Percentiles rank a stretch among this genome's conserved stretches.
Conservation (phyloP, 352 stramenopile genomes). For the Phytophthora boehmeriae region DNA sequence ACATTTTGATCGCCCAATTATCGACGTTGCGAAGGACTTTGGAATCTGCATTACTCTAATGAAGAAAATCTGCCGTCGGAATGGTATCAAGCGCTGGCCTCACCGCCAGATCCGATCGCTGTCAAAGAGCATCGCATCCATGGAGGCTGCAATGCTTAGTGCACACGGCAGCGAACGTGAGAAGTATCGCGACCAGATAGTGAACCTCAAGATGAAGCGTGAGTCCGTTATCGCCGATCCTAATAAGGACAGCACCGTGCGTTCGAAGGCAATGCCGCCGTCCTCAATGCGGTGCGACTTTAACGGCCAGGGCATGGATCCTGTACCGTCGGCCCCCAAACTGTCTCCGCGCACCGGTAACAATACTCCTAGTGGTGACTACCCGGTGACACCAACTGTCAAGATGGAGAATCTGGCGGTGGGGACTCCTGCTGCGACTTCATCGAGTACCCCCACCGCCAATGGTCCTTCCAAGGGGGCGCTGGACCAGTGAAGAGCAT, state of each 20-base stretch:
- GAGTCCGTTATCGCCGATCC: constrained; percentile 87
- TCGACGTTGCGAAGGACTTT: constrained; percentile 91
- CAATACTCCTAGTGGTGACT: constrained; percentile 10
- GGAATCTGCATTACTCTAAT: constrained; percentile 91
- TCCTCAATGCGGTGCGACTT: constrained; percentile 24
- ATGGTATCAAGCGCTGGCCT: constrained; percentile 77
- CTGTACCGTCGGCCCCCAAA: constrained; percentile 17
- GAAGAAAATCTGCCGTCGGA: constrained; percentile 88
- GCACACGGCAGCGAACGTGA: constrained; percentile 76
- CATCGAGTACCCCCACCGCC: constrained; percentile 6
- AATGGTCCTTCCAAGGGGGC: constrained; percentile 67
- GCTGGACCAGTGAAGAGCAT: constrained; percentile 90
- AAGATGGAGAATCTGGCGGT: constrained; percentile 38
- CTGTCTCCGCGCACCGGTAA: constrained; percentile 28
- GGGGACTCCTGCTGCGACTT: constrained; percentile 19
- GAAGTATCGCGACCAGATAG: constrained; percentile 88
- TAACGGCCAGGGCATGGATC: constrained; percentile 1
- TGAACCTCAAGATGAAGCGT: constrained; percentile 82
- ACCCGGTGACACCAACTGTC: constrained; percentile 25
- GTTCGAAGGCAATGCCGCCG: constrained; percentile 46
- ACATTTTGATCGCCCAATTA: constrained; percentile 88
- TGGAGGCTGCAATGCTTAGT: constrained; percentile 89
- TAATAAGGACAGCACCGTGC: constrained; percentile 79
- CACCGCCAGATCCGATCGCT: constrained; percentile 85
- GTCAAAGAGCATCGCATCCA: constrained; percentile 88